These are phyloP conservation scores for Monosiga brevicollis DNA, from an alignment of 78 protist species.

Conservation along the genomic window DNA sequence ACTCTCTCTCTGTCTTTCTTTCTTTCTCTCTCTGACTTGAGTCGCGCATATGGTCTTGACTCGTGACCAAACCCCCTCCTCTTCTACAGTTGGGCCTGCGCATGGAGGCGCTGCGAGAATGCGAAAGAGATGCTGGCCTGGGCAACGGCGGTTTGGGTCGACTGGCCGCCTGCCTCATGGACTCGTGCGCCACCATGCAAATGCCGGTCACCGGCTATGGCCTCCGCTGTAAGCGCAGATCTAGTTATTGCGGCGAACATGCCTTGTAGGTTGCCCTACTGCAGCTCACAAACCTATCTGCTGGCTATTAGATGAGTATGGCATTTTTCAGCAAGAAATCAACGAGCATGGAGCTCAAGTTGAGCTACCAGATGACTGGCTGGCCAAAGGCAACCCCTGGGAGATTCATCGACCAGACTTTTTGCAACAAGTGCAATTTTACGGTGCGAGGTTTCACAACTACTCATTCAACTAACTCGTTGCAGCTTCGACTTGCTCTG, in stretches of 20 bases:
- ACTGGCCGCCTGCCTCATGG: conserved; percentile 89
- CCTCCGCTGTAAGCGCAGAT: too few relatives aligned
- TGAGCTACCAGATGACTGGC: conserved; percentile 83
- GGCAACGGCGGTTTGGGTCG: conserved; percentile 97
- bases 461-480: too few relatives aligned
- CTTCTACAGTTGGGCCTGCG: conserved; percentile 25
- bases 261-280: too few relatives aligned
- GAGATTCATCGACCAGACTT: conserved; percentile 56
- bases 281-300: too few relatives aligned
- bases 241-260: too few relatives aligned
- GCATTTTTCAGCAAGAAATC: conserved; percentile 88
- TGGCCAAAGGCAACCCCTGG: conserved; percentile 83
- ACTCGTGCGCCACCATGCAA: conserved; percentile 82
- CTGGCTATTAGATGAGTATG: too few relatives aligned
- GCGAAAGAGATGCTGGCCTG: conserved; percentile 90
- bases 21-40: too few relatives aligned
- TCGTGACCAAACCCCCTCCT: too few relatives aligned
- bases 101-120: conserved; percentile 36
- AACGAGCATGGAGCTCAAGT: conserved; percentile 71
- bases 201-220: conserved; percentile 84
- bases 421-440: not conserved
- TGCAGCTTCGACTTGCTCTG: too few relatives aligned
- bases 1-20: too few relatives aligned
- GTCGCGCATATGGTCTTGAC: too few relatives aligned
- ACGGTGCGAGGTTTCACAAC: too few relatives aligned